Evolutionary conservation across 129 eudicot genomes (phyloP).

Genomic region (Saussurea involucrata): DNA sequence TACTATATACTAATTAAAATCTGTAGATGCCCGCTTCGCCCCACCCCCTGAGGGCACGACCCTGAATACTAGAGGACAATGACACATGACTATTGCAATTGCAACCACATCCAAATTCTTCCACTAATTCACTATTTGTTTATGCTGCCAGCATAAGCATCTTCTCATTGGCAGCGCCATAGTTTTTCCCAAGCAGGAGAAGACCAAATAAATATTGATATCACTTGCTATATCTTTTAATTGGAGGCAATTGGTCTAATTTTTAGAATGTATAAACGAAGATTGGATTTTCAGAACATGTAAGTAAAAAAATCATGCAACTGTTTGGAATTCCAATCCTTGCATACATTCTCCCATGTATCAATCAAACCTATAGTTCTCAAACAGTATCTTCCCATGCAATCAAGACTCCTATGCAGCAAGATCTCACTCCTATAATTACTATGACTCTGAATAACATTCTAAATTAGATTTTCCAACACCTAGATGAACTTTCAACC

Average conservation of each 20-base stretch:
- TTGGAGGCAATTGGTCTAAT: neutral
- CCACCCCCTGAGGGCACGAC: neutral
- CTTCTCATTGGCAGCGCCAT: neutral
- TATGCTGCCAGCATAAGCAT: neutral
- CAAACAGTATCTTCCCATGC: neutral
- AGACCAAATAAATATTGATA: neutral
- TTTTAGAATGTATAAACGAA: neutral
- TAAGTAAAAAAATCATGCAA: neutral
- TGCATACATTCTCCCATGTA: neutral
- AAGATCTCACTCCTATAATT: neutral
- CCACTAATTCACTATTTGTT: neutral
- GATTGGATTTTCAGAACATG: neutral
- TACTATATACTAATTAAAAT: neutral
- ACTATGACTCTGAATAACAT: neutral
- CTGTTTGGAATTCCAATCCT: neutral
- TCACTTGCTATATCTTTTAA: neutral
- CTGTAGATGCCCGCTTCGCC: neutral
- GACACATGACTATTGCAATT: neutral
- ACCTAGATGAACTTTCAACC: neutral
- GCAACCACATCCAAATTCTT: neutral
- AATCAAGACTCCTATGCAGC: too few species aligned
- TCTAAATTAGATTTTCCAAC: neutral
- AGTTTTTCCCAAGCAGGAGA: neutral
- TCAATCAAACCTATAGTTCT: neutral
- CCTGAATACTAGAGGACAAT: neutral